Conservation (phyloP, 805 yeast species). For the Scheffersomyces amazonensis region DNA sequence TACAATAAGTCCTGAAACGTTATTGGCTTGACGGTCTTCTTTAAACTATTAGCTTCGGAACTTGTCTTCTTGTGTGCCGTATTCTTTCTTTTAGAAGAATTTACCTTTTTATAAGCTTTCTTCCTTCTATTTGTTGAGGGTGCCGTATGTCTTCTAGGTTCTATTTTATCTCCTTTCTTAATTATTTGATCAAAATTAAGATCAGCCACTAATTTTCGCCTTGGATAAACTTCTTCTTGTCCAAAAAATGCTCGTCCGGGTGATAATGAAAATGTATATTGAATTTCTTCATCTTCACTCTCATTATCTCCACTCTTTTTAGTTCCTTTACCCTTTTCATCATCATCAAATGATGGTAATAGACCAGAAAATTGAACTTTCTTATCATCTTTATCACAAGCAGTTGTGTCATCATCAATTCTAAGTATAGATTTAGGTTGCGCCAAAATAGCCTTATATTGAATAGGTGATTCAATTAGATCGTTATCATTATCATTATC, state of each 20-base stretch:
- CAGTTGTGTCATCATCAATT: background rate
- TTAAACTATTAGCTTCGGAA: constrained; percentile 3
- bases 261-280: constrained; percentile 22
- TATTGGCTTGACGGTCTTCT: constrained; percentile 15
- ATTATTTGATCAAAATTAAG: constrained; percentile 27
- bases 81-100: background rate
- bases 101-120: background rate
- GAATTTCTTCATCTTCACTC: constrained; percentile 11
- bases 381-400: background rate
- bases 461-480: background rate
- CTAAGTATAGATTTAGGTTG: background rate
- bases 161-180: constrained; percentile 13
- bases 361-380: constrained; percentile 9
- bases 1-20: constrained; percentile 15
- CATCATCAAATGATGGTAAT: constrained; percentile 16
- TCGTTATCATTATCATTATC: too few species aligned
- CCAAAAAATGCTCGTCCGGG: constrained; percentile 19
- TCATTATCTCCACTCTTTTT: constrained; percentile 4
- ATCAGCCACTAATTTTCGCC: constrained; percentile 27
- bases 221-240: constrained; percentile 13
- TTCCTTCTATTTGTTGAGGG: too few species aligned
- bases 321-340: background rate
- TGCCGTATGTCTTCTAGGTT: background rate
- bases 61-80: constrained; percentile 2
- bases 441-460: background rate